phyloP scores from a whole-genome alignment of 73 alveolate species.

The Tetrahymena borealis region DNA sequence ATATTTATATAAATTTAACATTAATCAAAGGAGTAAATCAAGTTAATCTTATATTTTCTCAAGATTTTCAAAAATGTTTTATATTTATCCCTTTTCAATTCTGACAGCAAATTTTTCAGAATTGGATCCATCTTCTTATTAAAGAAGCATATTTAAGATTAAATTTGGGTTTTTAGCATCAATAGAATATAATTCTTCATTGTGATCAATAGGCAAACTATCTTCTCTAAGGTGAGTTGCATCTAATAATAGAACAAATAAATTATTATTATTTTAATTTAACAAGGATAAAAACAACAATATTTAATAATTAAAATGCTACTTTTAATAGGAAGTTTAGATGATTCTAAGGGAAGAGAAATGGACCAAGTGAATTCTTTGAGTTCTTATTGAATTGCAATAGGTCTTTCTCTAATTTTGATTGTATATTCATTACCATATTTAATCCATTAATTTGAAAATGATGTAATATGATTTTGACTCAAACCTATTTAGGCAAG shows the following conservation, averaged over 20 bases:
- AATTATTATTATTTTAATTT: not conserved
- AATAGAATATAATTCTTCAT: slow-evolving; percentile 25
- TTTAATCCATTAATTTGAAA: slow-evolving; percentile 22
- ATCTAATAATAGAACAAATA: slow-evolving; percentile 4
- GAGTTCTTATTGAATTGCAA: slow-evolving; percentile 24
- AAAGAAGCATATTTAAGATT: not conserved
- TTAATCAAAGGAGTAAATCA: not conserved
- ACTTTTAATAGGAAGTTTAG: slow-evolving; percentile 35
- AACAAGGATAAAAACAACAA: not conserved
- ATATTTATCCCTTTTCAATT: not conserved
- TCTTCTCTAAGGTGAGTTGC: slow-evolving; percentile 31
- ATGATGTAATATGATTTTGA: slow-evolving; percentile 3
- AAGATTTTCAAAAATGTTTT: not conserved
- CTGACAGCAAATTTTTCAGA: not conserved
- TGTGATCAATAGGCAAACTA: slow-evolving; percentile 22
- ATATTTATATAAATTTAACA: too few species aligned
- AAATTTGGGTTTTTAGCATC: slow-evolving; percentile 42
- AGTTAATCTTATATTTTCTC: not conserved
- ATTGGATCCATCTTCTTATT: not conserved
- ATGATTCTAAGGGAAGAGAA: slow-evolving; percentile 23
- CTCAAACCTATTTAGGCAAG: slow-evolving; percentile 9
- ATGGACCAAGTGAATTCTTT: slow-evolving; percentile 36
- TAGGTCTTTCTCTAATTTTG: slow-evolving; percentile 34
- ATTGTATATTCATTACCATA: slow-evolving; percentile 39
- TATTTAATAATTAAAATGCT: not conserved